Conservation (phyloP, 306 rosid genomes). For the Quercus rubra region DNA sequence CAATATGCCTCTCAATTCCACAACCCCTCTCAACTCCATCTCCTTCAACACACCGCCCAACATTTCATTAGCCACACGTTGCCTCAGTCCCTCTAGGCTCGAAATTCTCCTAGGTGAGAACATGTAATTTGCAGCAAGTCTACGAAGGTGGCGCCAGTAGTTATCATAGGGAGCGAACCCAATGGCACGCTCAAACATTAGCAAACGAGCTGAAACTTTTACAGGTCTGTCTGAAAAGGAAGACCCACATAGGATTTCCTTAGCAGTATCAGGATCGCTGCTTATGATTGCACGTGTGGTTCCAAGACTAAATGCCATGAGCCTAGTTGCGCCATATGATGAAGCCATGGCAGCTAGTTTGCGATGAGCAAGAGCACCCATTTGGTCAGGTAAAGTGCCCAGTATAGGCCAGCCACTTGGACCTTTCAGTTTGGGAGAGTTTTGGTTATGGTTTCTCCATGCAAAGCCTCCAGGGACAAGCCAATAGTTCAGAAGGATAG, state of each 20-base stretch:
- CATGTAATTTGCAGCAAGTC: constrained; percentile 61
- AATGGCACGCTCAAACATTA: constrained; percentile 91
- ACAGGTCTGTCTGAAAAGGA: constrained; percentile 81
- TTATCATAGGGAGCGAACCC: constrained; percentile 78
- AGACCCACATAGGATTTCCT: constrained; percentile 55
- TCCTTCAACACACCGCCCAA: constrained; percentile 17
- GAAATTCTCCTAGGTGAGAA: constrained; percentile 70
- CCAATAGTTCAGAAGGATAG: constrained; percentile 45
- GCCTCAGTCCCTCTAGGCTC: constrained; percentile 46
- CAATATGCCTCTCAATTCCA: constrained; percentile 46
- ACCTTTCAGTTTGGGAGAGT: constrained; percentile 28
- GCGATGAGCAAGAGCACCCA: constrained; percentile 62
- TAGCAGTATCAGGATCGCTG: constrained; percentile 85
- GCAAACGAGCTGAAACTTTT: constrained; percentile 58
- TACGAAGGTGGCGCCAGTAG: constrained; percentile 73
- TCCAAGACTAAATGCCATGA: constrained; percentile 76
- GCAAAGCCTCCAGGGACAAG: constrained; percentile 81
- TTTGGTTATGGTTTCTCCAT: constrained; percentile 47
- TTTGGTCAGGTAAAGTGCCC: constrained; percentile 52
- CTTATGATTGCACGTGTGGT: constrained; percentile 63
- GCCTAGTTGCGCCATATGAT: constrained; percentile 40
- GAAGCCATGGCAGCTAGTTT: constrained; percentile 55
- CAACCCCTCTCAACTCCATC: constrained; percentile 48
- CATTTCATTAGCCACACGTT: constrained; percentile 47
- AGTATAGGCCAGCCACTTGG: constrained; percentile 78